Evolutionary conservation across 2,329 filamentous ascomycete genomes (phyloP), one percentile per base, ranked within the genome.

Genomic region (Exophiala spinifera): DNA sequence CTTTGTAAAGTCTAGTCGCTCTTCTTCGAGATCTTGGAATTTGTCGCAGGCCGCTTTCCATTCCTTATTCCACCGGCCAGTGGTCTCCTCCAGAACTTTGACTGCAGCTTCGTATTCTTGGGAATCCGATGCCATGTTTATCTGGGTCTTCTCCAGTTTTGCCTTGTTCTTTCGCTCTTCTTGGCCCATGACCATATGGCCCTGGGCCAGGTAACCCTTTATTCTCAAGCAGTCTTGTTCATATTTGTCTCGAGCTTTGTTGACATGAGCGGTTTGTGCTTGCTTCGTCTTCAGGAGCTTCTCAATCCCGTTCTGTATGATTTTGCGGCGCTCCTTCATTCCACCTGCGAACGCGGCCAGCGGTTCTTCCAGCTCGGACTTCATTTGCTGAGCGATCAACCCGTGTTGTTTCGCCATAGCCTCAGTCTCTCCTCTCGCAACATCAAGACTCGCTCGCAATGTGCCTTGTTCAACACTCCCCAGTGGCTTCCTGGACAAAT

Each of bases 101-200:
- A 99, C 88, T 0, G 94, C 91, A 48, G 84, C 83, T 71, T 99
- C 92, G 69, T 99, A 99, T 65, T 97, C 94, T 42, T 84, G 86
- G 72, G 95, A 97, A 57, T 91, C 91, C 6, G 86, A 85, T 0
- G 91, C 91, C 55, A 99, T 81, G 66, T 91, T 95, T 65, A 96
- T 94, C 70, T 99, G 94, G 1, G 94, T 97, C 80, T 99, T 99
- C 72, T 99, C 94, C 40, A 99, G 81, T 73, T 96, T 97, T 19
- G 92, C 91, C 75, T 99, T 99, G 73, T 99, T 99, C 75, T 96
- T 96, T 23, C 94, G 85, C 76, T 99, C 94, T 70, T 99, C 94
- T 65, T 99, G 94, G 13, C 94, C 94, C 94, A 99, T 99, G 54
- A 99, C 94, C 94, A 99, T 99, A 70, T 99, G 95, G 8, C 94